These are phyloP conservation scores for Syzygium grande DNA, from an alignment of 345 rosid species.

Conservation along the genomic window DNA sequence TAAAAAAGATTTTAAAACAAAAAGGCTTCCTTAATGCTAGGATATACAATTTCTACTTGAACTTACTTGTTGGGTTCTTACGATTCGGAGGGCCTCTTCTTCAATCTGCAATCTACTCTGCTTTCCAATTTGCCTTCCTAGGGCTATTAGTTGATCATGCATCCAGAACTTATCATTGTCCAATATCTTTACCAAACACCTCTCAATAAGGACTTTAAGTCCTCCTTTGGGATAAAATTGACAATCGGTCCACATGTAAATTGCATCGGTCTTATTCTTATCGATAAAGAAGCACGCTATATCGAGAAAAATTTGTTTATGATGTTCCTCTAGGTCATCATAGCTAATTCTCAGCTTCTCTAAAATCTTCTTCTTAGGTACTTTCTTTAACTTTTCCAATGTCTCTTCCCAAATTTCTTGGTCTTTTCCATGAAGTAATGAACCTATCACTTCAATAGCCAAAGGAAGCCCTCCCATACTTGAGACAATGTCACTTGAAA, in stretches of 20 bases:
- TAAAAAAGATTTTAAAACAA: too few relatives aligned
- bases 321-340: neutral
- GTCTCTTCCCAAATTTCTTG: neutral
- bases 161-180: neutral
- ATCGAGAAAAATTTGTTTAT: conserved; percentile 1
- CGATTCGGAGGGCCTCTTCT: neutral
- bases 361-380: neutral
- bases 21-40: neutral
- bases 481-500: neutral
- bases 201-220: neutral
- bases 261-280: neutral
- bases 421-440: neutral
- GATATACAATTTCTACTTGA: neutral
- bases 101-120: neutral
- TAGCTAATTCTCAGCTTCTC: neutral
- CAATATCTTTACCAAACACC: neutral
- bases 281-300: neutral
- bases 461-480: neutral
- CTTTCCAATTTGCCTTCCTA: neutral
- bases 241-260: conserved; percentile 1
- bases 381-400: neutral
- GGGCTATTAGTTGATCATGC: neutral
- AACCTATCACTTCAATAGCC: neutral
- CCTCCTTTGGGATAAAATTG: neutral
- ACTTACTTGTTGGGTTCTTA: neutral